phyloP scores from a whole-genome alignment of 2,329 filamentous ascomycete species.

The Calonectria pseudoreteaudii region DNA sequence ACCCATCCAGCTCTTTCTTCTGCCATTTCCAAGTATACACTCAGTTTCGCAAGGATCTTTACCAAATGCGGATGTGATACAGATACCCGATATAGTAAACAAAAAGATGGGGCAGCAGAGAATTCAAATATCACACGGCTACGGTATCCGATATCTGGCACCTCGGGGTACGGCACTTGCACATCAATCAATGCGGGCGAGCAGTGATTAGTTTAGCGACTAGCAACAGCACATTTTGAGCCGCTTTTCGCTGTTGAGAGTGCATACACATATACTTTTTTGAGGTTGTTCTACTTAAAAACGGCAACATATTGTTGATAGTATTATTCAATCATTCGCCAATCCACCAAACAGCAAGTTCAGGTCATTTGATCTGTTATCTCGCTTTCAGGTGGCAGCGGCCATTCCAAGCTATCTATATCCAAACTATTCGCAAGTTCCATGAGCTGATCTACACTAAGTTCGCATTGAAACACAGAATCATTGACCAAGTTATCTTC shows the following conservation, averaged over 20 bases:
- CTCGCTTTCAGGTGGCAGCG: slow-evolving; percentile 25
- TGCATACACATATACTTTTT: too few species aligned
- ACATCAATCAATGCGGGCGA: too few species aligned
- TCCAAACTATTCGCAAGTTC: slow-evolving; percentile 35
- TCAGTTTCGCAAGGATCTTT: too few species aligned
- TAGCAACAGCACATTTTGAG: not conserved
- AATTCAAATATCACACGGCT: not conserved
- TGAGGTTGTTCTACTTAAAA: too few species aligned
- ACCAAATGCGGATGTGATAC: not conserved
- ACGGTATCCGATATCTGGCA: not conserved
- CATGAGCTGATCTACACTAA: slow-evolving; percentile 35
- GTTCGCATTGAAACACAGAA: slow-evolving; percentile 28
- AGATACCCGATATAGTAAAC: not conserved
- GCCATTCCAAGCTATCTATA: slow-evolving; percentile 37
- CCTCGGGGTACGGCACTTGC: not conserved
- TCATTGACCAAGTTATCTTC: not conserved
- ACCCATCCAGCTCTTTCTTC: too few species aligned
- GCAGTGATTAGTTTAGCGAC: not conserved
- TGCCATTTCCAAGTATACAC: not conserved
- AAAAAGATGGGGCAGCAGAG: too few species aligned
- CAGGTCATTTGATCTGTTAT: not conserved
- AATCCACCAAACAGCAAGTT: not conserved
- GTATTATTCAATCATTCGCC: not conserved
- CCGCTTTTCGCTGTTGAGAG: not conserved
- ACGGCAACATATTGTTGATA: too few species aligned